Evolutionary conservation across 139 green algal genomes (phyloP).

Genomic region (Chlamydomonas applanata): DNA sequence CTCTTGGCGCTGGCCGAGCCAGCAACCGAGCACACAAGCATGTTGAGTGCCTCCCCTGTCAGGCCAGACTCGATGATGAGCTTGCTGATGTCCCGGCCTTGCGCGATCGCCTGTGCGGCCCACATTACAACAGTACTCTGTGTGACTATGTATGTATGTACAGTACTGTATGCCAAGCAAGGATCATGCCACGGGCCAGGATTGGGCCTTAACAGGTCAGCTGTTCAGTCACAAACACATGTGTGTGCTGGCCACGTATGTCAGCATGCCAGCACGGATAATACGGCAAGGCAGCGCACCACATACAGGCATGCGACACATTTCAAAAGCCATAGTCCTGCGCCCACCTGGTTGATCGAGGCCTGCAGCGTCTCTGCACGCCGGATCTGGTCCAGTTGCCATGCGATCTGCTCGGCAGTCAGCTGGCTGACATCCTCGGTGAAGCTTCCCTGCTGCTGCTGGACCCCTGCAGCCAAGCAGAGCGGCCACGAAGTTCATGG

Average conservation of each 20-base stretch:
- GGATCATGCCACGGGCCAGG: no score
- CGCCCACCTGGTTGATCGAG: neutral
- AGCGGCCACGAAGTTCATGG: neutral
- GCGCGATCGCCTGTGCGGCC: slow-evolving; percentile 6
- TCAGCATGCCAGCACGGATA: no score
- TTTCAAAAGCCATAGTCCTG: no score
- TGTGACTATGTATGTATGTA: no score
- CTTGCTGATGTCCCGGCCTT: slow-evolving; percentile 8
- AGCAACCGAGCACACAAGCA: neutral
- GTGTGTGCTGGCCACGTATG: no score
- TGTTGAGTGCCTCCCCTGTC: slow-evolving; percentile 1
- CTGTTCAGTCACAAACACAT: no score
- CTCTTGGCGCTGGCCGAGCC: no score
- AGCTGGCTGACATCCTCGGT: slow-evolving; percentile 3
- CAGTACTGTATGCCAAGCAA: no score
- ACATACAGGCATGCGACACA: neutral
- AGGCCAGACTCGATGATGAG: slow-evolving; percentile 2
- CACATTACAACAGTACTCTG: no score
- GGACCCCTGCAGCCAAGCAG: neutral
- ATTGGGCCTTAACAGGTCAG: no score
- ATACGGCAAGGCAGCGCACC: neutral
- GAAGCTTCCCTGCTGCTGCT: neutral
- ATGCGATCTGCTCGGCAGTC: neutral
- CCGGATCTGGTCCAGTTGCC: slow-evolving; percentile 4
- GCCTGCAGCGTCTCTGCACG: neutral